A percentile compares a stretch with the other conserved stretches of the same genome.
Conservation (phyloP, 768 basidiomycete genomes). For the Rhodosporidiobolus sp. region DNA sequence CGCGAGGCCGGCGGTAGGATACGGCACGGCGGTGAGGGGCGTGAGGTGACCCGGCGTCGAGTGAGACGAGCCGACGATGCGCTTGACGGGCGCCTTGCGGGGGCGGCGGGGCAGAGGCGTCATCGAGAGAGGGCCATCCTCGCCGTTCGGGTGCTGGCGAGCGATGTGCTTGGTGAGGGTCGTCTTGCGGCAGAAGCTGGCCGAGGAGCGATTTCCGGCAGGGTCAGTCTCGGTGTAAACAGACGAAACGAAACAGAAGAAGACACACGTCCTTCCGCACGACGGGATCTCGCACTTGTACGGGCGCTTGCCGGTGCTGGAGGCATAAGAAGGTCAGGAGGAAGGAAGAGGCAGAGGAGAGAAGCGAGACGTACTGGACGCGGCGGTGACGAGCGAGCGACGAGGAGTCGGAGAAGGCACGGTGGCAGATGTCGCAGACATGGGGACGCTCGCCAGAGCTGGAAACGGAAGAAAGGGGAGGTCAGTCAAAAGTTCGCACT, state of each 20-base stretch:
- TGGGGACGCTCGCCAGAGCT: conserved; percentile 52
- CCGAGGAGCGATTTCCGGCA: too few relatives aligned
- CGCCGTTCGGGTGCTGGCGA: conserved; percentile 45
- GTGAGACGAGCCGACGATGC: neutral
- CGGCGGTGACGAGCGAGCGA: conserved; percentile 50
- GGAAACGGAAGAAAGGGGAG: neutral
- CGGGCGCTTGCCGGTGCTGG: conserved; percentile 43
- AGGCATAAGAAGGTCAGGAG: too few relatives aligned
- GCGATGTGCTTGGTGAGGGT: conserved; percentile 51
- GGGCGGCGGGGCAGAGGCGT: neutral
- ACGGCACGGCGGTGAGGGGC: too few relatives aligned
- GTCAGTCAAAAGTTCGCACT: too few relatives aligned
- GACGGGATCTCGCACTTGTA: conserved; percentile 46
- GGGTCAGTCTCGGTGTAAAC: neutral
- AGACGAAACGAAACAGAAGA: neutral
- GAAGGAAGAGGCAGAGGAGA: neutral
- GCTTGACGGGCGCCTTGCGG: neutral
- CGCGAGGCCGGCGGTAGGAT: neutral
- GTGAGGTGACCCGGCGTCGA: too few relatives aligned
- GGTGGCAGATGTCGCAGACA: conserved; percentile 48
- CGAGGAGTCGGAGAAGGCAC: conserved; percentile 50
- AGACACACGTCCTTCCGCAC: conserved; percentile 46
- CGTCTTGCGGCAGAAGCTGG: conserved; percentile 50
- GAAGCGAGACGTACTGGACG: conserved; percentile 3
- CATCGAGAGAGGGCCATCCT: neutral